A percentile compares a stretch with the other conserved stretches of the same genome.
Evolutionary conservation across 495 filamentous ascomycete genomes (phyloP).

Genomic region (Cryomyces minteri): DNA sequence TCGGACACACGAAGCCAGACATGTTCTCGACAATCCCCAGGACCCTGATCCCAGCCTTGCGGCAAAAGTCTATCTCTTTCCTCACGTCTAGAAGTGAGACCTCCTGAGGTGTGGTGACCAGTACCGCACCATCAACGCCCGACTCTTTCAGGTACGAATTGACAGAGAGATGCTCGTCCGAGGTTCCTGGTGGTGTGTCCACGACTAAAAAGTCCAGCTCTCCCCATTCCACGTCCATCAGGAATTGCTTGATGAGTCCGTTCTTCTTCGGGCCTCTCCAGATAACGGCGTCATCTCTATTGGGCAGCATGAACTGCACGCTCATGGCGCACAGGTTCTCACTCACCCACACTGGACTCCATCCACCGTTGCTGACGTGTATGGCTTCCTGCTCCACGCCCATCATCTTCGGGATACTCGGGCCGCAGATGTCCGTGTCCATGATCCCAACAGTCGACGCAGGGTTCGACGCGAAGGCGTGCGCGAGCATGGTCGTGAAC

Average conservation of each 20-base stretch:
- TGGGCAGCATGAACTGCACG: slow-evolving; percentile 93
- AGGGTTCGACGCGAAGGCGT: slow-evolving; percentile 66
- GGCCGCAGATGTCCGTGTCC: slow-evolving; percentile 94
- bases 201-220: slow-evolving; percentile 83
- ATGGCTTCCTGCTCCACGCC: slow-evolving; percentile 86
- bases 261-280: slow-evolving; percentile 98
- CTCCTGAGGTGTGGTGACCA: slow-evolving; percentile 91
- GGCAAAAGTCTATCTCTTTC: slow-evolving; percentile 94
- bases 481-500: slow-evolving; percentile 68
- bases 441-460: slow-evolving; percentile 70
- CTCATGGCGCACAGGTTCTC: slow-evolving; percentile 91
- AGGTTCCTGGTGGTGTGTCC: slow-evolving; percentile 89
- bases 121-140: slow-evolving; percentile 79
- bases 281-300: slow-evolving; percentile 81
- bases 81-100: slow-evolving; percentile 82
- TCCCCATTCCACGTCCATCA: slow-evolving; percentile 96
- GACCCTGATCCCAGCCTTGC: slow-evolving; percentile 77
- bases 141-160: slow-evolving; percentile 74
- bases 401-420: slow-evolving; percentile 94
- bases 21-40: slow-evolving; percentile 95
- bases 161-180: slow-evolving; percentile 85
- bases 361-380: slow-evolving; percentile 64
- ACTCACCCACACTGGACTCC: slow-evolving; percentile 84
- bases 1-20: slow-evolving; percentile 87
- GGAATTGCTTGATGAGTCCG: slow-evolving; percentile 88